A percentile compares a stretch with the other conserved stretches of the same genome.
Evolutionary conservation across 2,329 filamentous ascomycete genomes (phyloP).

Genomic region (Thyridium curvatum): DNA sequence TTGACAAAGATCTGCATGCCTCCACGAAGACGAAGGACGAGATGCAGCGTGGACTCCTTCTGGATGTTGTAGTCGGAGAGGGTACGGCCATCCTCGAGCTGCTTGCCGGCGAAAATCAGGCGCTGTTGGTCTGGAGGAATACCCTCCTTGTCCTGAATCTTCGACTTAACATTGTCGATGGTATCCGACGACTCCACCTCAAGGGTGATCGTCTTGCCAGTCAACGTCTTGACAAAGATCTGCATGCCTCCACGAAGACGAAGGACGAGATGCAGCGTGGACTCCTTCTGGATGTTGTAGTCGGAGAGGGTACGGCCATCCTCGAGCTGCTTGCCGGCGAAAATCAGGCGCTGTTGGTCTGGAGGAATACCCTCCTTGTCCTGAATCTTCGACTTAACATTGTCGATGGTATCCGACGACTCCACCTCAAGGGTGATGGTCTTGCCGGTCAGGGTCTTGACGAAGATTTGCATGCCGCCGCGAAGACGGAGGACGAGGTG

Average conservation of each 20-base stretch:
- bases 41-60: conserved; percentile 76
- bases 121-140: conserved; percentile 94
- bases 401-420: conserved; percentile 87
- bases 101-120: conserved; percentile 89
- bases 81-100: conserved; percentile 86
- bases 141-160: conserved; percentile 91
- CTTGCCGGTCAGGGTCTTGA: conserved; percentile 86
- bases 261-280: conserved; percentile 77
- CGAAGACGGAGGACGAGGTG: conserved; percentile 70
- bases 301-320: conserved; percentile 86
- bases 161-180: conserved; percentile 89
- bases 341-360: conserved; percentile 93
- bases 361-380: conserved; percentile 97
- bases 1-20: conserved; percentile 74
- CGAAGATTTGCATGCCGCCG: conserved; percentile 64
- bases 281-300: conserved; percentile 96
- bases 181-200: conserved; percentile 87
- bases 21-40: conserved; percentile 76
- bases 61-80: conserved; percentile 96
- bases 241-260: conserved; percentile 88
- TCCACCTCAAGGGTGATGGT: conserved; percentile 91
- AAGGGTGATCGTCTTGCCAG: conserved; percentile 89
- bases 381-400: conserved; percentile 95
- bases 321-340: conserved; percentile 93
- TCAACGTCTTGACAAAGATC: conserved; percentile 81